A percentile compares a stretch with the other conserved stretches of the same genome.
phyloP scores from a whole-genome alignment of 2,329 filamentous ascomycete species.

The Fusarium paranaense region DNA sequence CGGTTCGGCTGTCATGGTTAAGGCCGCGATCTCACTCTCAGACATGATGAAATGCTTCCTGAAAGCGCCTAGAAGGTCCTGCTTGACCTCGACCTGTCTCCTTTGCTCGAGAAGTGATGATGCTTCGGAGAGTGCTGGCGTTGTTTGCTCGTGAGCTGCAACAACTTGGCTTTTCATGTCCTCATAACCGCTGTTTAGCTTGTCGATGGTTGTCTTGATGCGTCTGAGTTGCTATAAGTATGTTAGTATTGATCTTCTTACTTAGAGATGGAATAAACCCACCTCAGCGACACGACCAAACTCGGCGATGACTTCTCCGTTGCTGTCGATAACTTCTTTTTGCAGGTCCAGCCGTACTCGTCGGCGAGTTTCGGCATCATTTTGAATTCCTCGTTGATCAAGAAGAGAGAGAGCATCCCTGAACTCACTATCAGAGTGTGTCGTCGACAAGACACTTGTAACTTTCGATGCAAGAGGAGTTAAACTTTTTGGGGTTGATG shows the following conservation, averaged over 20 bases:
- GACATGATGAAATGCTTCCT: constrained; percentile 85
- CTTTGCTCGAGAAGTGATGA: constrained; percentile 78
- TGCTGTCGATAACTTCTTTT: constrained; percentile 91
- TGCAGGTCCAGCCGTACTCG: constrained; percentile 86
- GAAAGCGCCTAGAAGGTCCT: constrained; percentile 81
- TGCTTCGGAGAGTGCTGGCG: constrained; percentile 81
- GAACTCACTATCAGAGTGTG: constrained; percentile 93
- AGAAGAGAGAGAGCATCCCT: constrained; percentile 84
- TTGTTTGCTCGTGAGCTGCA: constrained; percentile 80
- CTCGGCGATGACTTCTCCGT: constrained; percentile 87
- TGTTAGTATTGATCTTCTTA: constrained; percentile 39
- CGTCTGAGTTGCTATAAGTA: constrained; percentile 80
- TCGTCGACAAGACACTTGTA: constrained; percentile 87
- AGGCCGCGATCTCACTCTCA: constrained; percentile 78
- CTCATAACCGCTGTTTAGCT: constrained; percentile 81
- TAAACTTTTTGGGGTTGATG: constrained; percentile 51
- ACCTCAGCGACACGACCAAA: constrained; percentile 93
- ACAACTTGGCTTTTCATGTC: constrained; percentile 83
- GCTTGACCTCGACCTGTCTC: constrained; percentile 80
- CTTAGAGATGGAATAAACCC: constrained; percentile 44
- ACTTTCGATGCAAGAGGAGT: constrained; percentile 85
- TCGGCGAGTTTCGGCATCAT: constrained; percentile 82
- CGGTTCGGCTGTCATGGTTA: constrained; percentile 84
- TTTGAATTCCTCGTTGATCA: constrained; percentile 77
- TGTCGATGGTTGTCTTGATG: constrained; percentile 82